A percentile compares a stretch with the other conserved stretches of the same genome.
These are phyloP conservation scores for Sugiyamaella japonica DNA, from an alignment of 1,139 yeast genomes.

Conservation along the genomic window DNA sequence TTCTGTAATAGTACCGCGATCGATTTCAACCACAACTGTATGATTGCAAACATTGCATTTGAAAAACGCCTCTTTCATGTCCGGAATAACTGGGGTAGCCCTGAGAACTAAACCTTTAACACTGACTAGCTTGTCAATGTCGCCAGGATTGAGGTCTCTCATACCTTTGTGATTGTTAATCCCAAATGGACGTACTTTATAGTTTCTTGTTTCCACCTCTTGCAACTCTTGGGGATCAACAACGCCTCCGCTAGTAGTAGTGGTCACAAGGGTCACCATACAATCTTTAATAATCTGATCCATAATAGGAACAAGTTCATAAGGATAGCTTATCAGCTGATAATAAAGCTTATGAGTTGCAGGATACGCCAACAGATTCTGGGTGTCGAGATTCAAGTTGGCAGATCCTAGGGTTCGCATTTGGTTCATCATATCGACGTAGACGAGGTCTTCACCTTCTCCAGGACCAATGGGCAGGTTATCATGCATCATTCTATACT, in stretches of 20 bases:
- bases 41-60: conserved; percentile 95
- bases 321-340: conserved; percentile 89
- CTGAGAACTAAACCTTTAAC: conserved; percentile 90
- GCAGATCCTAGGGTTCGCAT: conserved; percentile 80
- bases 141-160: conserved; percentile 94
- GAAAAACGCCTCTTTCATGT: conserved; percentile 96
- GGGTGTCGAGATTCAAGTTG: conserved; percentile 80
- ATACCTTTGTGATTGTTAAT: conserved; percentile 67
- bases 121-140: conserved; percentile 88
- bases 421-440: conserved; percentile 67
- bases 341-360: conserved; percentile 76
- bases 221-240: conserved; percentile 47
- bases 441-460: conserved; percentile 72
- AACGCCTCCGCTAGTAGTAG: conserved; percentile 40
- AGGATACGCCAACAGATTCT: conserved; percentile 73
- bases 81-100: conserved; percentile 91
- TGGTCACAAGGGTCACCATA: conserved; percentile 74
- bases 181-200: conserved; percentile 81
- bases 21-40: conserved; percentile 87
- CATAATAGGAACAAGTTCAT: conserved; percentile 96
- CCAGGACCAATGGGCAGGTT: conserved; percentile 49
- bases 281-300: conserved; percentile 94
- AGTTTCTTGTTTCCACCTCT: conserved; percentile 76
- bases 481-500: conserved; percentile 66
- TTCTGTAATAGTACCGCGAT: conserved; percentile 90